A percentile compares a stretch with the other conserved stretches of the same genome.
Conservation (phyloP, 768 basidiomycete species). For the Tylopilus sp. region DNA sequence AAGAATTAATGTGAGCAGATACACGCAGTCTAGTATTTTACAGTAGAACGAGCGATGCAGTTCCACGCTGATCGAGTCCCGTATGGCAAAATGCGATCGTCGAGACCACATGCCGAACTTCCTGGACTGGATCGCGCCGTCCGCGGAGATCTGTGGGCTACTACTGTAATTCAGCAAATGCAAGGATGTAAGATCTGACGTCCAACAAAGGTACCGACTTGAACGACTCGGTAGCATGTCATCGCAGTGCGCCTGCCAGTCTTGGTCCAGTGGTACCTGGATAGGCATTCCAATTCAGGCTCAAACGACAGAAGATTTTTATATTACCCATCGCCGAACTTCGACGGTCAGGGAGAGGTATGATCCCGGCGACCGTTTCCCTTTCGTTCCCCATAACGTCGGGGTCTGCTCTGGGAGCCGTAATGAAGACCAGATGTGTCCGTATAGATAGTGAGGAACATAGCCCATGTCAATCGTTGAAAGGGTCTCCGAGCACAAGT, state of each 20-base stretch:
- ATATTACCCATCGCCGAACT: slow-evolving; percentile 40
- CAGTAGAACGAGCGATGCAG: slow-evolving; percentile 33
- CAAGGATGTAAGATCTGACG: background rate
- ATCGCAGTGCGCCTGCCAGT: too few relatives aligned
- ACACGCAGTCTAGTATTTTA: slow-evolving; percentile 18
- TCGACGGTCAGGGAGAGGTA: slow-evolving; percentile 43
- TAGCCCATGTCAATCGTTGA: background rate
- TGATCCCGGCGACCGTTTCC: too few relatives aligned
- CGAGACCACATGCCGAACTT: background rate
- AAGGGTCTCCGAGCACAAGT: background rate
- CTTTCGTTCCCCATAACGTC: slow-evolving; percentile 40
- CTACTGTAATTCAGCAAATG: slow-evolving; percentile 7
- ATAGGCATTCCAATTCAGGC: slow-evolving; percentile 44
- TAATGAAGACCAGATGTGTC: background rate
- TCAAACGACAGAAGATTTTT: slow-evolving; percentile 41
- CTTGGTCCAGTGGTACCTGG: too few relatives aligned
- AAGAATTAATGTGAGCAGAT: too few relatives aligned
- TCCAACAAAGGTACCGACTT: slow-evolving; percentile 24
- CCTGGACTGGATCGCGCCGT: slow-evolving; percentile 17
- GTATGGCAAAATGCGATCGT: slow-evolving; percentile 44
- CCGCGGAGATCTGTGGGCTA: slow-evolving; percentile 12
- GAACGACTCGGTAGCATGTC: too few relatives aligned
- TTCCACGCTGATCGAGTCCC: slow-evolving; percentile 40
- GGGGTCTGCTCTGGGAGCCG: slow-evolving; percentile 48
- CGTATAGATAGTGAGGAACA: background rate